Base-by-base conservation (phyloP, 2,329 filamentous ascomycete genomes). In the Ophiosphaerella korrae region DNA sequence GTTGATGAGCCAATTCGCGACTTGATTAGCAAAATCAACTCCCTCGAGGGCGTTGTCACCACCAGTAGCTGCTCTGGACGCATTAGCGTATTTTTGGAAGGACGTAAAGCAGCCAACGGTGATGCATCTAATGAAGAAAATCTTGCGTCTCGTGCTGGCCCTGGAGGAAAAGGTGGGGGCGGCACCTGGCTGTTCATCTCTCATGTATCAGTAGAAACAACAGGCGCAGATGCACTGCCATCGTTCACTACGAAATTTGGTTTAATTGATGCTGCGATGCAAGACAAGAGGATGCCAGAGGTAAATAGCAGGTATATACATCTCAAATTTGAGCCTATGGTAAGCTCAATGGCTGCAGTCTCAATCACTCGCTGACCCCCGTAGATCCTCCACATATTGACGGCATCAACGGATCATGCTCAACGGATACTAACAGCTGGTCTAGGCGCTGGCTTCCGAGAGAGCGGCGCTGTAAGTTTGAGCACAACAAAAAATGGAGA, bases 251-350 rank as follows among this genome's bases (percentile, higher is more conserved):
- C 62, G 23, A 43, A 52, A 14, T 75, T 64, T 78, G 82, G 66
- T 74, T 83, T 72, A 18, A 37, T 54, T 13, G 45, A 48, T 5
- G 24, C 47, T 13, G 37, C 45, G 13, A 42, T 35, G 34, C 33
- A 40, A 8, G 34, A 37, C 11, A 39, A 54, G 3, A 42, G 12
- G 33, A 37, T 26, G n/a, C 45, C 59, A 38, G 47, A 42, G 24
- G 42, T 53, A 16, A 38, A 81, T 14, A 62, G 68, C 55, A 74
- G 79, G 48, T 78, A 80, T 55, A 79, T 96, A 43, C 90, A 93
- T 73, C 89, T 96, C 76, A 94, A 96, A 74, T 97, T 95, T 68
- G 92, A 97, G 72, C 91, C 92, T 4, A 92, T 97, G 91, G 92
- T 96, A 81, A 70, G 85, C 46, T 50, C 21, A 6, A 32, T 35